Percentiles rank a stretch among this genome's conserved stretches.
Evolutionary conservation across 176 grass and related monocot species (phyloP).

Genomic region (Poa annua): DNA sequence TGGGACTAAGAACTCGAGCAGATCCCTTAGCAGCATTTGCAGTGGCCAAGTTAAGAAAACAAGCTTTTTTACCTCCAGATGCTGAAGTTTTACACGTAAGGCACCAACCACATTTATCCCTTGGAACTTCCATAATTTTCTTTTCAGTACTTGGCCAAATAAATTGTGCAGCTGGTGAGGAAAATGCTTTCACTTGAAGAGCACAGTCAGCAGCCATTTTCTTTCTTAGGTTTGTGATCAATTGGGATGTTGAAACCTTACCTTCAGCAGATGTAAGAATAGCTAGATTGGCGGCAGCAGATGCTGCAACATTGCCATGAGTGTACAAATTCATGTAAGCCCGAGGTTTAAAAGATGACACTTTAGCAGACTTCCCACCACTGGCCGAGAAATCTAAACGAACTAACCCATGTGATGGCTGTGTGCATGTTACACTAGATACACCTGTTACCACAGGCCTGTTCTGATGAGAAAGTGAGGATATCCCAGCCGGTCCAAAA

Average conservation of each 20-base stretch:
- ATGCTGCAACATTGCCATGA: constrained; percentile 91
- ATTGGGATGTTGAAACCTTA: constrained; percentile 58
- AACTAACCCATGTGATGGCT: constrained; percentile 37
- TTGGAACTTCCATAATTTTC: constrained; percentile 86
- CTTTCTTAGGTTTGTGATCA: constrained; percentile 63
- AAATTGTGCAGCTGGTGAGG: constrained; percentile 72
- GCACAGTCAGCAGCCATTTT: constrained; percentile 50
- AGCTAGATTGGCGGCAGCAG: constrained; percentile 73
- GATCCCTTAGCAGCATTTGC: constrained; percentile 70
- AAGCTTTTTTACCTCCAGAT: constrained; percentile 70
- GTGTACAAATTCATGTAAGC: constrained; percentile 91
- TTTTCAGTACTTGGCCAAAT: constrained; percentile 86
- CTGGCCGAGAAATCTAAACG: constrained; percentile 41
- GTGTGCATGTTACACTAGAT: constrained; percentile 40
- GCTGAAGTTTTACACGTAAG: constrained; percentile 82
- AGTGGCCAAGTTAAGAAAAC: constrained; percentile 85
- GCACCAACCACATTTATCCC: constrained; percentile 98
- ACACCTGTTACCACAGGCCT: constrained; percentile 31
- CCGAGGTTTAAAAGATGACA: constrained; percentile 69
- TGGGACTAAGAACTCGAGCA: constrained; percentile 63
- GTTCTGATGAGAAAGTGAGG: constrained; percentile 47
- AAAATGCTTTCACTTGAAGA: constrained; percentile 96
- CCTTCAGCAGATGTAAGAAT: constrained; percentile 83
- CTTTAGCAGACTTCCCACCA: constrained; percentile 40
- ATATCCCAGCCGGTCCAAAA: constrained; percentile 30